phyloP scores from a whole-genome alignment of 2,329 filamentous ascomycete genomes.

The Colletotrichum coccodes region DNA sequence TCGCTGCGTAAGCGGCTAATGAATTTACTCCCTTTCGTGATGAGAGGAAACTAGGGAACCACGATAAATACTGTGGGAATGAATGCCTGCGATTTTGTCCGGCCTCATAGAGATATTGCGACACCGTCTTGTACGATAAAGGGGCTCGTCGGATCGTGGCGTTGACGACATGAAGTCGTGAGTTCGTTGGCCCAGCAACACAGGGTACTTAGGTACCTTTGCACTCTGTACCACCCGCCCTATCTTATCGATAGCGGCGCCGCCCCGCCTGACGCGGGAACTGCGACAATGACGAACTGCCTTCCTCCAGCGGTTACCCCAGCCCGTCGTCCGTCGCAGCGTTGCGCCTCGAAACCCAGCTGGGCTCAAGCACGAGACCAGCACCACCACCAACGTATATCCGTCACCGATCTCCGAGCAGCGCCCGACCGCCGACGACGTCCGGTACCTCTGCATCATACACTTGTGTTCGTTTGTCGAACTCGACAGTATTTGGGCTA shows the following conservation, averaged over 20 bases:
- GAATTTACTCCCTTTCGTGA: no score
- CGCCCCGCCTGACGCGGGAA: not conserved
- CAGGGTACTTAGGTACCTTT: not conserved
- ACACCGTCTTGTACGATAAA: no score
- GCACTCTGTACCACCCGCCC: not conserved
- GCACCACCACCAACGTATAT: not conserved
- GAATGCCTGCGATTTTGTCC: no score
- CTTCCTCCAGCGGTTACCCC: not conserved
- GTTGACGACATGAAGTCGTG: not conserved
- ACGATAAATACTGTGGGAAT: no score
- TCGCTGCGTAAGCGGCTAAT: no score
- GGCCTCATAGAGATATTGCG: no score
- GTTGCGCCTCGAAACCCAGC: slow-evolving; percentile 28
- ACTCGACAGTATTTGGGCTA: not conserved
- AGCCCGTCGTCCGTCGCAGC: slow-evolving; percentile 6
- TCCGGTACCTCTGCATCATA: not conserved
- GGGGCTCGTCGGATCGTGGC: no score
- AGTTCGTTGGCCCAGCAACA: not conserved
- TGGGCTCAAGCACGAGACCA: slow-evolving; percentile 27
- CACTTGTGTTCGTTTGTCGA: not conserved
- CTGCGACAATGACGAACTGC: slow-evolving; percentile 9
- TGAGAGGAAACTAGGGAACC: no score
- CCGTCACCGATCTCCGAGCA: slow-evolving; percentile 7
- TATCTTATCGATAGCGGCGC: slow-evolving; percentile 16
- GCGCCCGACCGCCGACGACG: slow-evolving; percentile 17